A percentile compares a stretch with the other conserved stretches of the same genome.
Evolutionary conservation across 257 asterid species (phyloP).

Genomic region (Nemophila menziesii): DNA sequence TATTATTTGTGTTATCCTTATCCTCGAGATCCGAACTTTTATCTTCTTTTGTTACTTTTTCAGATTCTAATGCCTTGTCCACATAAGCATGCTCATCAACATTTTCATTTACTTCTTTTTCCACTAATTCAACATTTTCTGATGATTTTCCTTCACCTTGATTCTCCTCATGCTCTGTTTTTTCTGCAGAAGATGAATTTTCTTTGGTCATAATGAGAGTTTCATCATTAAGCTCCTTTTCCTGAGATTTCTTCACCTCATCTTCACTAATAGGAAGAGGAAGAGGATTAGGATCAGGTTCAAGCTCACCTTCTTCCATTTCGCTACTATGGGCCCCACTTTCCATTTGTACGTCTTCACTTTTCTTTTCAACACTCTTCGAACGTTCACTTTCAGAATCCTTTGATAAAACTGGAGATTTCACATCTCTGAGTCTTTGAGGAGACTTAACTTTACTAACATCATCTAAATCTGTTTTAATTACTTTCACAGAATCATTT

Average conservation of each 20-base stretch:
- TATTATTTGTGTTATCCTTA: constrained; percentile 33
- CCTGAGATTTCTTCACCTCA: constrained; percentile 25
- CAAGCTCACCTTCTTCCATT: constrained; percentile 94
- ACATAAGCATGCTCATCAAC: constrained; percentile 24
- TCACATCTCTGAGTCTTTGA: constrained; percentile 41
- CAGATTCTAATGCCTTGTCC: constrained; percentile 27
- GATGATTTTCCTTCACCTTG: constrained; percentile 21
- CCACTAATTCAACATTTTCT: constrained; percentile 23
- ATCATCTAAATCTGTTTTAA: constrained; percentile 45
- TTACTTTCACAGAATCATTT: constrained; percentile 44
- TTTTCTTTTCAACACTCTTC: constrained; percentile 66
- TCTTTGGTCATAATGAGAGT: constrained; percentile 18
- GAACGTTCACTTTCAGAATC: constrained; percentile 91
- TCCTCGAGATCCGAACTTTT: constrained; percentile 21
- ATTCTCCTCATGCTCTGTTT: constrained; percentile 24
- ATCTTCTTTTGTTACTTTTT: constrained; percentile 34
- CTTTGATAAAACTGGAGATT: constrained; percentile 89
- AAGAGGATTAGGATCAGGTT: constrained; percentile 63
- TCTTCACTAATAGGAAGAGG: constrained; percentile 35
- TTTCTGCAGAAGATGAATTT: constrained; percentile 19
- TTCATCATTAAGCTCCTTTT: constrained; percentile 24
- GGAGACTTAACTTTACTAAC: constrained; percentile 56
- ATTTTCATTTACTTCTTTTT: constrained; percentile 23
- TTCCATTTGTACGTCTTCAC: constrained; percentile 53
- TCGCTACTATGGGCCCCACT: constrained; percentile 62